Conservation (phyloP, 1,284 basidiomycete genomes). For the Leucoagaricus sp. region DNA sequence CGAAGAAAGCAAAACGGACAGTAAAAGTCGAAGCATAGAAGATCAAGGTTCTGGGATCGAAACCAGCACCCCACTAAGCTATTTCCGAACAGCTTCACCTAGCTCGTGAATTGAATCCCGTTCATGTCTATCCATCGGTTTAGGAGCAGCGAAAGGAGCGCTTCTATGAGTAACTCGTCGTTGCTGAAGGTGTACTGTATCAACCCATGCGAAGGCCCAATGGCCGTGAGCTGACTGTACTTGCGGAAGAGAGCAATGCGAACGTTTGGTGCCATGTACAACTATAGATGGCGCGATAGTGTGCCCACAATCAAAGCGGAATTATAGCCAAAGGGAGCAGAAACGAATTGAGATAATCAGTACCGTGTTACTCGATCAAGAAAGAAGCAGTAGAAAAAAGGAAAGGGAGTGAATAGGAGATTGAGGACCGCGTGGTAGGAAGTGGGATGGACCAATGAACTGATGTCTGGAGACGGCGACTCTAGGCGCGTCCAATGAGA, state of each 20-base stretch:
- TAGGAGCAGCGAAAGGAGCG: slow-evolving; percentile 63
- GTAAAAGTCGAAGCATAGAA: slow-evolving; percentile 2
- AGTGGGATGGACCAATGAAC: slow-evolving; percentile 1
- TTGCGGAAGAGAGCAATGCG: slow-evolving; percentile 60
- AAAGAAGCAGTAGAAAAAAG: slow-evolving; percentile 12
- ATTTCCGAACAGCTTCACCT: slow-evolving; percentile 19
- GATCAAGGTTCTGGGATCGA: no score
- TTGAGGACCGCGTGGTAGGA: slow-evolving; percentile 5
- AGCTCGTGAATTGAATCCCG: slow-evolving; percentile 32
- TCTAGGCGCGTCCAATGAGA: background rate
- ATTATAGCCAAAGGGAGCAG: background rate
- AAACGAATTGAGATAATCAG: slow-evolving; percentile 7
- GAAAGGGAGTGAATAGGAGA: slow-evolving; percentile 1
- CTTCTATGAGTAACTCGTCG: slow-evolving; percentile 59
- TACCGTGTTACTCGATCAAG: slow-evolving; percentile 6
- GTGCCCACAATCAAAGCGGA: background rate
- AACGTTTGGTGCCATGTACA: slow-evolving; percentile 45
- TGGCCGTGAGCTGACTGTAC: slow-evolving; percentile 50
- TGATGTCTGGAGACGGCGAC: background rate
- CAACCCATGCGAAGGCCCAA: slow-evolving; percentile 63
- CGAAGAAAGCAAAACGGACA: slow-evolving; percentile 15
- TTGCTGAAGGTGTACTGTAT: slow-evolving; percentile 64
- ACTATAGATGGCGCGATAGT: slow-evolving; percentile 30
- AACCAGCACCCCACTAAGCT: no score
- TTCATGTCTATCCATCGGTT: slow-evolving; percentile 73